Evolutionary conservation across 768 basidiomycete species (phyloP), one percentile per base, ranked within the genome.

Genomic region (Lyophyllum atratum): DNA sequence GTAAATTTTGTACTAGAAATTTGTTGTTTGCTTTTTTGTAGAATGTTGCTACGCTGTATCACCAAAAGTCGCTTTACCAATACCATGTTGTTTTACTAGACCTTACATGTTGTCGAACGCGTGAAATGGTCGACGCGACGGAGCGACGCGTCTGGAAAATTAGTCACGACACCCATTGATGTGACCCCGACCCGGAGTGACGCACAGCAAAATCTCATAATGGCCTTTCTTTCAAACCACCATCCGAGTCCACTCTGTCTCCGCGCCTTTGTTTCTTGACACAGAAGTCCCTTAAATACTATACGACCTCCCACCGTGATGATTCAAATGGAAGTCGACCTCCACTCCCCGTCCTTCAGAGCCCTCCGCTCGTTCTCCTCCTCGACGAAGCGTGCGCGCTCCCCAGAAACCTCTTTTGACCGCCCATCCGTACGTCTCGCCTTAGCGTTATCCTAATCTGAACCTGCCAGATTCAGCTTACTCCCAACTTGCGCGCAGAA

Each of bases 401-500:
- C 87, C 2, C 87, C 86, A 6, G 80, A 82, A 14, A 73, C 70
- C 31, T 74, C 77, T 12, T 62, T 64, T 48, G 84, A 85, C 56
- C 79, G 86, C 21, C 85, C 86, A 47, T 64, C 77, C 21, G 89
- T 90, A 70, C 60, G 78, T 60, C 53, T 52, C 17, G 11, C n/a
- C 17, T 21, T 9, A 33, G 21, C 8, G 9, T 48, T 10, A 22
- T 19, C 15, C 45, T 22, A 21, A 10, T 24, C 29, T n/a, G 54
- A n/a, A n/a, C 28, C 3, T 29, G 26, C 29, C n/a, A 7, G 34
- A 28, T 60, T 45, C 26, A 1, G 8, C n/a, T n/a, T n/a, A n/a
- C n/a, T n/a, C n/a, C n/a, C n/a, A n/a, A n/a, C n/a, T n/a, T 48
- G 33, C n/a, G 28, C 49, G 22, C 55, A 89, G 89, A 90, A 90